These are phyloP conservation scores for Tolypocladium inflatum DNA, from an alignment of 2,329 filamentous ascomycete genomes.

Conservation along the genomic window DNA sequence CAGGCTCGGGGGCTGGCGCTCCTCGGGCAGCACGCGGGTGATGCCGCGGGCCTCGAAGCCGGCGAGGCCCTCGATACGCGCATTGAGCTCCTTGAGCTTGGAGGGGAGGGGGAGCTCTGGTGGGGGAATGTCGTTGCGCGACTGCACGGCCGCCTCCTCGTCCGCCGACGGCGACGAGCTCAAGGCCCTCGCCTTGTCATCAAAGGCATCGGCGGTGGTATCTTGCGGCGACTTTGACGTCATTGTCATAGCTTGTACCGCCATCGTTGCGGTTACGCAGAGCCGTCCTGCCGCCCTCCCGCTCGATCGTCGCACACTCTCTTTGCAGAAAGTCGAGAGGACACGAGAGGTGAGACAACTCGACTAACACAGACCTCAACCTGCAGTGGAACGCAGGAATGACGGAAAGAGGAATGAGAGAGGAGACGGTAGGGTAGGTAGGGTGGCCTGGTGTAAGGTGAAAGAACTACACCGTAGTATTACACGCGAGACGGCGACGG, in stretches of 20 bases:
- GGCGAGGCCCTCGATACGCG: conserved; percentile 18
- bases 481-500: too few relatives aligned
- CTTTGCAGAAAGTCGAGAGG: neutral
- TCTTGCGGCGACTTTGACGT: neutral
- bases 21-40: conserved; percentile 24
- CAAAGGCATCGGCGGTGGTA: neutral
- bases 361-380: neutral
- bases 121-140: neutral
- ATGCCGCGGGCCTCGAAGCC: conserved; percentile 31
- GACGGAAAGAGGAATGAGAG: neutral
- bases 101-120: neutral
- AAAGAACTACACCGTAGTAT: neutral
- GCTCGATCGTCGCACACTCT: neutral
- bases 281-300: neutral
- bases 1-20: conserved; percentile 21
- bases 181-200: neutral
- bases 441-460: neutral
- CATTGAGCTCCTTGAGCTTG: conserved; percentile 9
- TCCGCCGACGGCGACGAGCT: neutral
- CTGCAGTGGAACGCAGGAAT: neutral
- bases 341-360: neutral
- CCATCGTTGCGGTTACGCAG: neutral
- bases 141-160: neutral
- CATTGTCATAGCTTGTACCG: neutral
- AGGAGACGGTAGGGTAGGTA: neutral